These are phyloP conservation scores for Millerozyma miso DNA, from an alignment of 805 yeast genomes.

Conservation along the genomic window DNA sequence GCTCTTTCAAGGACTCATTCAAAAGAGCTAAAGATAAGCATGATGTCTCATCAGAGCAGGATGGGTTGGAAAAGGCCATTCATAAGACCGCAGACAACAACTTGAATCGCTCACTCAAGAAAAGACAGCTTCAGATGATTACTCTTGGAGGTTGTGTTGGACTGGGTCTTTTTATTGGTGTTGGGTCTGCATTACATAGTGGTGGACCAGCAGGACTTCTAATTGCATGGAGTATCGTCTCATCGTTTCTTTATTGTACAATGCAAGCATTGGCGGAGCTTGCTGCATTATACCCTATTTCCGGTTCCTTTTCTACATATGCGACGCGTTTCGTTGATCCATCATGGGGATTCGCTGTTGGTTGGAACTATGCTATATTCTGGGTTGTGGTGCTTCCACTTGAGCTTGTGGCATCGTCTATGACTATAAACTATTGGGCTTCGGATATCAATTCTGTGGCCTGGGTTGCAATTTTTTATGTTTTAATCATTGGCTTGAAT, in stretches of 20 bases:
- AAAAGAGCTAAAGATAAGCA: slow-evolving; percentile 19
- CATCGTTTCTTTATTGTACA: slow-evolving; percentile 37
- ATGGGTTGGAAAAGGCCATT: slow-evolving; percentile 5
- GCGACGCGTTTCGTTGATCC: slow-evolving; percentile 40
- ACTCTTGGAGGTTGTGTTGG: slow-evolving; percentile 43
- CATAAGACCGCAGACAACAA: slow-evolving; percentile 4
- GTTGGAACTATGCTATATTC: slow-evolving; percentile 41
- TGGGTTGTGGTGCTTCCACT: slow-evolving; percentile 43
- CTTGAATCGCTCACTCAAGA: slow-evolving; percentile 22
- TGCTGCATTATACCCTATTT: slow-evolving; percentile 34
- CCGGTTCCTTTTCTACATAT: slow-evolving; percentile 39
- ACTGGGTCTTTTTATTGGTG: slow-evolving; percentile 37
- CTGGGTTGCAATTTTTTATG: slow-evolving; percentile 40
- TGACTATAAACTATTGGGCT: slow-evolving; percentile 39
- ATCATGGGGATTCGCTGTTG: slow-evolving; percentile 43
- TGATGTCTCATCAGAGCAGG: slow-evolving; percentile 5
- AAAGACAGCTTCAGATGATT: slow-evolving; percentile 34
- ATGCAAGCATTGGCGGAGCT: slow-evolving; percentile 42
- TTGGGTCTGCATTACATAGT: slow-evolving; percentile 31
- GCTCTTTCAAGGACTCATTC: slow-evolving; percentile 24
- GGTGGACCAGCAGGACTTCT: slow-evolving; percentile 30
- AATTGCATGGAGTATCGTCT: slow-evolving; percentile 39
- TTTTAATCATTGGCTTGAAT: slow-evolving; percentile 30
- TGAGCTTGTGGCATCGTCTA: slow-evolving; percentile 39
- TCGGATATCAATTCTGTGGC: slow-evolving; percentile 35